Evolutionary conservation across 768 basidiomycete species (phyloP).

Genomic region (Pilatotrama ljubarskyi): DNA sequence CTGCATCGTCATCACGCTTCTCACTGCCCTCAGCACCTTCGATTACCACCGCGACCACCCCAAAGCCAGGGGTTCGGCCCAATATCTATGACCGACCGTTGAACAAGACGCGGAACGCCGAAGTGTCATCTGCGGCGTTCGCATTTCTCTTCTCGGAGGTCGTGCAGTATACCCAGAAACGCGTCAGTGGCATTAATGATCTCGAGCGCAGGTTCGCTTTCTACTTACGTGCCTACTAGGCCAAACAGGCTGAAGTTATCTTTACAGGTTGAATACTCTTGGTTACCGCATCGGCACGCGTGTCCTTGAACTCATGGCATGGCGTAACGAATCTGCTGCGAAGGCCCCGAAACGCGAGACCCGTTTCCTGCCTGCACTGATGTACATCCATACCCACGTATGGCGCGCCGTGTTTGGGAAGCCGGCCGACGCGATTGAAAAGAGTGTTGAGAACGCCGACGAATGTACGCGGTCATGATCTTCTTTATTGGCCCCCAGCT

Average conservation of each 20-base stretch:
- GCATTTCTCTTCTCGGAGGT: slow-evolving; percentile 91
- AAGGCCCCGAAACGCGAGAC: slow-evolving; percentile 94
- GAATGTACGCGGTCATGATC: slow-evolving; percentile 64
- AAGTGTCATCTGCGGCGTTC: slow-evolving; percentile 83
- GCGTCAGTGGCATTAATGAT: slow-evolving; percentile 93
- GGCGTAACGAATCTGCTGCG: slow-evolving; percentile 73
- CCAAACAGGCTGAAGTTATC: too few relatives aligned
- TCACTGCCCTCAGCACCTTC: slow-evolving; percentile 63
- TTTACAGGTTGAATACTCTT: slow-evolving; percentile 77
- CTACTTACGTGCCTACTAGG: not conserved
- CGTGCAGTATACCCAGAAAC: slow-evolving; percentile 94
- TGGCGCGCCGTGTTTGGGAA: slow-evolving; percentile 95
- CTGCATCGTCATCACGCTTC: slow-evolving; percentile 66
- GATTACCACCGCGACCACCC: slow-evolving; percentile 43
- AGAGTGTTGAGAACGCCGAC: slow-evolving; percentile 94
- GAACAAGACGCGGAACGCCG: slow-evolving; percentile 82
- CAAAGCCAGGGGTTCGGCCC: slow-evolving; percentile 49
- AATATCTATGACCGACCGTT: slow-evolving; percentile 89
- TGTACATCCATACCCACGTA: slow-evolving; percentile 93
- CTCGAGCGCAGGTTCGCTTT: slow-evolving; percentile 80
- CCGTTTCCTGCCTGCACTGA: slow-evolving; percentile 85
- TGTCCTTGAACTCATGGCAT: slow-evolving; percentile 83
- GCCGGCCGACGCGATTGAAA: slow-evolving; percentile 92
- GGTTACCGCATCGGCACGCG: slow-evolving; percentile 91
- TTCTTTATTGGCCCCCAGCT: not conserved